phyloP scores from a whole-genome alignment of 2,329 filamentous ascomycete species.

The Sarocladium brachiariae region DNA sequence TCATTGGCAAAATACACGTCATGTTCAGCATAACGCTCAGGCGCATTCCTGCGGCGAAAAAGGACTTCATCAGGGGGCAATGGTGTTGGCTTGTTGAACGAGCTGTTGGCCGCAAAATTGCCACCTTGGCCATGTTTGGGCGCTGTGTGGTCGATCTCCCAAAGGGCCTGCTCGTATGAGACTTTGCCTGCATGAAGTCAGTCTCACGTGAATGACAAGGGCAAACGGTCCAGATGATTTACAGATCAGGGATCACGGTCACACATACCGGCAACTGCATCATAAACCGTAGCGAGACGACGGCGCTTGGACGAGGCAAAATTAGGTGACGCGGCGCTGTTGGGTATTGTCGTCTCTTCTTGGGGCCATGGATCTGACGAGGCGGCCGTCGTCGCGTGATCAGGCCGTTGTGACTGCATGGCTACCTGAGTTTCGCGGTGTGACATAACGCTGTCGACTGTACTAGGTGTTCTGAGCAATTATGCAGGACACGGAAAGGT shows the following conservation, averaged over 20 bases:
- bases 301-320: slow-evolving; percentile 15
- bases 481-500: too few relatives aligned
- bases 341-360: background rate
- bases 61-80: slow-evolving; percentile 59
- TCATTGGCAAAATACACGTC: slow-evolving; percentile 66
- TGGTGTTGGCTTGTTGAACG: background rate
- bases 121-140: background rate
- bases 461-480: too few relatives aligned
- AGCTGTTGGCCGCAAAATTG: background rate
- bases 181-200: slow-evolving; percentile 23
- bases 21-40: slow-evolving; percentile 60
- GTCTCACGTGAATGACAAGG: slow-evolving; percentile 14
- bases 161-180: slow-evolving; percentile 4
- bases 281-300: slow-evolving; percentile 54
- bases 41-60: slow-evolving; percentile 58
- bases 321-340: background rate
- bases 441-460: too few relatives aligned
- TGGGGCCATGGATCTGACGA: background rate
- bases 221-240: background rate
- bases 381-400: background rate
- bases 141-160: background rate
- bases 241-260: background rate
- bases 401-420: background rate
- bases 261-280: slow-evolving; percentile 60
- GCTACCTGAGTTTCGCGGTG: too few relatives aligned